A percentile compares a stretch with the other conserved stretches of the same genome.
Conservation (phyloP, 1,284 basidiomycete genomes). For the Mixia osmundae region DNA sequence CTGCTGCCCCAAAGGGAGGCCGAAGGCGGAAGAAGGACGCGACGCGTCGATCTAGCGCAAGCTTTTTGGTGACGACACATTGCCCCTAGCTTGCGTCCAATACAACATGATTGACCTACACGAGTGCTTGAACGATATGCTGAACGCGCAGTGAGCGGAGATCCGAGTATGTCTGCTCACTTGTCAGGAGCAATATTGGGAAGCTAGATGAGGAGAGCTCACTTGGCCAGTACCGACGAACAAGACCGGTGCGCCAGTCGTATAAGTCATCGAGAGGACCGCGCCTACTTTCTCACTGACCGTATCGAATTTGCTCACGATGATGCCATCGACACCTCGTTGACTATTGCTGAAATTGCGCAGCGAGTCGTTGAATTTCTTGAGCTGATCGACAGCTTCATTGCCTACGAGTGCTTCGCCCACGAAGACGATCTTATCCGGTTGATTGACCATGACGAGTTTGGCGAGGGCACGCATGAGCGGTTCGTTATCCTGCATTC, state of each 20-base stretch:
- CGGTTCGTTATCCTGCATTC: constrained; percentile 98
- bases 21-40: no score
- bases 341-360: constrained; percentile 57
- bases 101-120: no score
- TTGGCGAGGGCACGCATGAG: constrained; percentile 96
- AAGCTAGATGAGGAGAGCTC: constrained; percentile 17
- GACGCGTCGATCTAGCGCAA: no score
- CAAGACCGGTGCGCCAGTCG: constrained; percentile 84
- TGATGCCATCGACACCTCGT: constrained; percentile 83
- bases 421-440: constrained; percentile 89
- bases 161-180: constrained; percentile 66
- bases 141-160: constrained; percentile 60
- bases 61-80: no score
- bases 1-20: no score
- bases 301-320: constrained; percentile 92
- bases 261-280: constrained; percentile 88
- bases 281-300: constrained; percentile 51
- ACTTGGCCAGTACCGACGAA: constrained; percentile 93
- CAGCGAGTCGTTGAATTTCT: constrained; percentile 76
- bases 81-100: no score
- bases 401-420: constrained; percentile 90
- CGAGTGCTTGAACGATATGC: constrained; percentile 79
- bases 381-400: constrained; percentile 83
- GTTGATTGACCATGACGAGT: constrained; percentile 72
- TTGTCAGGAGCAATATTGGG: neutral